Evolutionary conservation across 768 basidiomycete species (phyloP), one percentile per base, ranked within the genome.

Genomic region (Sistotremastrum niveocremeum): DNA sequence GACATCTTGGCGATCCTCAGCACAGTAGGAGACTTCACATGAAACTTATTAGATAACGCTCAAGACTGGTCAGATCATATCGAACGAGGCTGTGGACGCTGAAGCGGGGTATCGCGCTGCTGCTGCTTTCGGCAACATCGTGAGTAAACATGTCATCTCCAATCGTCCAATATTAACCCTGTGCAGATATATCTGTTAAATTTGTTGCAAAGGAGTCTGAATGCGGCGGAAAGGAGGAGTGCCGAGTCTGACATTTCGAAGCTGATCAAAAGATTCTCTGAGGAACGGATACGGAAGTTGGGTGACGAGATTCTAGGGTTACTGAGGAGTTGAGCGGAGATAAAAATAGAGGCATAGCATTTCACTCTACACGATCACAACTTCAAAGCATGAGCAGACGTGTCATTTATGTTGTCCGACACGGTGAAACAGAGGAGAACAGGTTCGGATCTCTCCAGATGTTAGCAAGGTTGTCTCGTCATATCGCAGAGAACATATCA

Each of bases 371-470:
- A 20, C 20, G 20, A 20, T 20, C 20, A 20, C 20, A 20, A 20
- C 20, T 20, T 20, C 20, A 20, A 20, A 20, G 20, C 20, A 20
- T 20, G 20, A 20, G 20, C 20, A 20, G 20, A 20, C 20, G 20
- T 20, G 20, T 20, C 20, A 52, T 86, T 40, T 83, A 79, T 57
- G 62, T 85, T 50, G 70, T 85, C 42, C 76, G 85, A 38, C 85
- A 88, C 53, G 85, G 83, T 12, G 83, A 88, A 65, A 88, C 85
- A 29, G 70, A 76, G 37, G 77, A 72, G 55, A 87, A 87, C 60
- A 62, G 67, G 20, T 20, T 20, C 20, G 20, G 20, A 20, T 20
- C 7, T 40, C 7, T 7, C 11, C 7, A 30, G 11, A 7, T 30
- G 7, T 40, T 20, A 20, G 20, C 20, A 12, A 20, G 7, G 30